Conservation (phyloP, 108 stramenopile genomes). For the Nitzschia palea region DNA sequence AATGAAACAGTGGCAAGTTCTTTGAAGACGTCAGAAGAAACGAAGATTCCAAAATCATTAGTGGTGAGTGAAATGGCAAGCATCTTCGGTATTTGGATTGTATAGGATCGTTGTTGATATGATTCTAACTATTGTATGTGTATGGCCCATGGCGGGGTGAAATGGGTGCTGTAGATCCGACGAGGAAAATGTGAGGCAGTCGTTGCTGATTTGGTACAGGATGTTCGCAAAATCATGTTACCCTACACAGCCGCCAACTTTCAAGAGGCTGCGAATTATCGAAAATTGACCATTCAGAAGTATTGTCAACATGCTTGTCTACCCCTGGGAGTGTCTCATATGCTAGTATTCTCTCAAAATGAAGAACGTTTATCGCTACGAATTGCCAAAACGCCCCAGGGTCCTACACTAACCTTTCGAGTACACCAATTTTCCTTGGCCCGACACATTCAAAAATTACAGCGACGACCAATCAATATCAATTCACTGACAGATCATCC, state of each 20-base stretch:
- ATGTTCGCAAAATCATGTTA: slow-evolving; percentile 91
- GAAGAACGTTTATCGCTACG: slow-evolving; percentile 72
- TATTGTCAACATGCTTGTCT: slow-evolving; percentile 81
- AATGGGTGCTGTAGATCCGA: slow-evolving; percentile 68
- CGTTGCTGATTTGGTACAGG: slow-evolving; percentile 83
- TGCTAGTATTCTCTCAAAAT: slow-evolving; percentile 91
- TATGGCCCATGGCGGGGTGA: not conserved
- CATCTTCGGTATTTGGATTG: not conserved
- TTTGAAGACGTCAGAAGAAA: slow-evolving; percentile 41
- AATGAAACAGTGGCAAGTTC: slow-evolving; percentile 52
- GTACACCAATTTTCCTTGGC: slow-evolving; percentile 83
- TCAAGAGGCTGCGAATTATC: slow-evolving; percentile 84
- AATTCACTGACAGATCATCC: slow-evolving; percentile 63
- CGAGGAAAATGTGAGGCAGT: slow-evolving; percentile 78
- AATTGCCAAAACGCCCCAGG: slow-evolving; percentile 88
- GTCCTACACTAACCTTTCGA: slow-evolving; percentile 95
- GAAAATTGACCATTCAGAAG: slow-evolving; percentile 66
- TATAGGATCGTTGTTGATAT: not conserved
- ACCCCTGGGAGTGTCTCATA: slow-evolving; percentile 92
- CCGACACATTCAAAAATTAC: slow-evolving; percentile 84
- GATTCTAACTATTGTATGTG: not conserved
- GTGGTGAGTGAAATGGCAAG: slow-evolving; percentile 59
- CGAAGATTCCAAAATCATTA: slow-evolving; percentile 75
- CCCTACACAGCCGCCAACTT: slow-evolving; percentile 96
- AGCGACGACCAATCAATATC: slow-evolving; percentile 84